Evolutionary conservation across 768 basidiomycete species (phyloP).

Genomic region (Asterophora lycoperdoides): DNA sequence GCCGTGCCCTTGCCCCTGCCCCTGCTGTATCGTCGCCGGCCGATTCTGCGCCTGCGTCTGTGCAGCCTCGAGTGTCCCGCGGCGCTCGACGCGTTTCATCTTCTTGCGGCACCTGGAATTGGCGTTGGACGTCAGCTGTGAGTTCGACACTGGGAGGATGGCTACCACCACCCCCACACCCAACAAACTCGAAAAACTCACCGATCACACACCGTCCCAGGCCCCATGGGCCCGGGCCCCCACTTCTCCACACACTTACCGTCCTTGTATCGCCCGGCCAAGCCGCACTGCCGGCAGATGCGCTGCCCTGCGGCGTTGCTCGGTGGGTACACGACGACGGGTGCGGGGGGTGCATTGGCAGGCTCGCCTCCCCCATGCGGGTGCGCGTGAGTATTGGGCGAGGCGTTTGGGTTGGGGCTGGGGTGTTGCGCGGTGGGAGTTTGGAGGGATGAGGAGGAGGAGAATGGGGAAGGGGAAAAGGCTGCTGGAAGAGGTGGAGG

Average conservation of each 20-base stretch:
- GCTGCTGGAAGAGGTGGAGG: neutral
- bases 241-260: conserved; percentile 86
- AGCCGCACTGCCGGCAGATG: conserved; percentile 73
- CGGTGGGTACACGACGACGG: conserved; percentile 37
- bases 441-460: neutral
- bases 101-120: conserved; percentile 72
- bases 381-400: too few species aligned
- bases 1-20: too few species aligned
- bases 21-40: too few species aligned
- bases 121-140: too few species aligned
- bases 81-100: conserved; percentile 78
- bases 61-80: conserved; percentile 62
- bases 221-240: conserved; percentile 81
- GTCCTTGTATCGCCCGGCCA: conserved; percentile 75
- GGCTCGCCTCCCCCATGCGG: too few species aligned
- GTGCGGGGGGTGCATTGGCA: too few species aligned
- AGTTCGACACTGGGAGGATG: too few species aligned
- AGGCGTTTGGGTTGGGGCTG: too few species aligned
- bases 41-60: conserved; percentile 10
- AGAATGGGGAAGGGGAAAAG: neutral
- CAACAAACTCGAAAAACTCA: too few species aligned
- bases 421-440: too few species aligned
- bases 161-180: too few species aligned
- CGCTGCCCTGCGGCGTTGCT: conserved; percentile 64
- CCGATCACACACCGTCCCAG: conserved; percentile 81